phyloP scores from a whole-genome alignment of 2,329 filamentous ascomycete genomes.

The Cordyceps cicadae region DNA sequence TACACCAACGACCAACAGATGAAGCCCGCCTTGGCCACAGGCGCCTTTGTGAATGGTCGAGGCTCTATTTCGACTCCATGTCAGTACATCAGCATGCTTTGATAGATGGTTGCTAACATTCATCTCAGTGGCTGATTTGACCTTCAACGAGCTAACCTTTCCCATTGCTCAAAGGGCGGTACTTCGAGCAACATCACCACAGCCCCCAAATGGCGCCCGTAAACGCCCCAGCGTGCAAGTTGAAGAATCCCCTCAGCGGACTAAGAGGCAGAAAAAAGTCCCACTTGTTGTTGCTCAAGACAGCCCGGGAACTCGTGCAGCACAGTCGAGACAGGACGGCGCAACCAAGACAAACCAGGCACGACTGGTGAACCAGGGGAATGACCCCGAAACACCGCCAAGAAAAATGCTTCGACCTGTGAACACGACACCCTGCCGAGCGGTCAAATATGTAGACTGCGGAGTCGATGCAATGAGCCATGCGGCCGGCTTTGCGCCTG shows the following conservation, averaged over 20 bases:
- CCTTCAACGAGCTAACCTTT: conserved; percentile 44
- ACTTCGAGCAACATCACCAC: conserved; percentile 22
- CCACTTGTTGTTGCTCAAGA: background rate
- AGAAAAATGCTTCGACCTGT: background rate
- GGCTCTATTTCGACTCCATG: conserved; percentile 7
- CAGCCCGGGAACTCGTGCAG: background rate
- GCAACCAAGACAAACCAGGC: background rate
- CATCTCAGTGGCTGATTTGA: conserved; percentile 40
- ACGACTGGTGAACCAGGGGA: background rate
- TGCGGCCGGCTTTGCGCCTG: background rate
- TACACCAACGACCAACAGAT: conserved; percentile 18
- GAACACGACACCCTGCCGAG: background rate
- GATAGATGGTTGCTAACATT: conserved; percentile 13
- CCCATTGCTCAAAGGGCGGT: conserved; percentile 22
- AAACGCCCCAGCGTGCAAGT: background rate
- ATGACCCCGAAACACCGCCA: background rate
- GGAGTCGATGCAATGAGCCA: conserved; percentile 8
- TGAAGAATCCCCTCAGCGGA: background rate
- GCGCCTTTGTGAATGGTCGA: conserved; percentile 26
- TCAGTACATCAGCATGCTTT: background rate
- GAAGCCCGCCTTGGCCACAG: conserved; percentile 25
- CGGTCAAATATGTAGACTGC: conserved; percentile 5
- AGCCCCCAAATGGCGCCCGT: background rate
- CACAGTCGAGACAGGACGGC: background rate
- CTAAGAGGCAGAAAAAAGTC: background rate